Evolutionary conservation across 352 stramenopile species (phyloP).

Genomic region (Plasmopara viticola): DNA sequence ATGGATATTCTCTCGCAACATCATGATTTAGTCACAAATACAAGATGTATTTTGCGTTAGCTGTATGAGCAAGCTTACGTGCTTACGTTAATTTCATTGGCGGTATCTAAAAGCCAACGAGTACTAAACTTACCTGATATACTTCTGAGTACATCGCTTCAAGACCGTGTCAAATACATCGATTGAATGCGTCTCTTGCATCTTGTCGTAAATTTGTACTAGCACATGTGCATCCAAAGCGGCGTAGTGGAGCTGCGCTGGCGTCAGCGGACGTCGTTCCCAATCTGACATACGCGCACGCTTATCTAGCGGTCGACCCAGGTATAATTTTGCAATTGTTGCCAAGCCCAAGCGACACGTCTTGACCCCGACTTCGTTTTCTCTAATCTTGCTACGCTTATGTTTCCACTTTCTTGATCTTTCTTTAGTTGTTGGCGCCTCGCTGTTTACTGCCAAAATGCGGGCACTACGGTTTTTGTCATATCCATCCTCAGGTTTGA

Average conservation of each 20-base stretch:
- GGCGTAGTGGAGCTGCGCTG: conserved; percentile 60
- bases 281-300: conserved; percentile 69
- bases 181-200: conserved; percentile 32
- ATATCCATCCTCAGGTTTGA: too few relatives aligned
- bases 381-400: conserved; percentile 17
- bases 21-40: too few relatives aligned
- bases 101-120: too few relatives aligned
- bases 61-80: too few relatives aligned
- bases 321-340: conserved; percentile 40
- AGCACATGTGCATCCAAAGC: conserved; percentile 67
- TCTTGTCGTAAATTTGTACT: conserved; percentile 48
- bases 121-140: conserved; percentile 24
- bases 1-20: too few relatives aligned
- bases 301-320: conserved; percentile 68
- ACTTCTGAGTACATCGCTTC: conserved; percentile 33
- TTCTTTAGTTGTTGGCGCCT: conserved; percentile 9
- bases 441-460: conserved; percentile 8
- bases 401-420: conserved; percentile 16
- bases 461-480: not conserved
- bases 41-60: too few relatives aligned
- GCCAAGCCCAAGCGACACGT: conserved; percentile 33
- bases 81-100: too few relatives aligned
- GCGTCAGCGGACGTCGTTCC: conserved; percentile 59
- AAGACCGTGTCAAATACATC: conserved; percentile 28
- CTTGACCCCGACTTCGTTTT: conserved; percentile 7